Evolutionary conservation across 352 stramenopile genomes (phyloP), one percentile per base, ranked within the genome.

Genomic region (Phytophthora citrophthora): DNA sequence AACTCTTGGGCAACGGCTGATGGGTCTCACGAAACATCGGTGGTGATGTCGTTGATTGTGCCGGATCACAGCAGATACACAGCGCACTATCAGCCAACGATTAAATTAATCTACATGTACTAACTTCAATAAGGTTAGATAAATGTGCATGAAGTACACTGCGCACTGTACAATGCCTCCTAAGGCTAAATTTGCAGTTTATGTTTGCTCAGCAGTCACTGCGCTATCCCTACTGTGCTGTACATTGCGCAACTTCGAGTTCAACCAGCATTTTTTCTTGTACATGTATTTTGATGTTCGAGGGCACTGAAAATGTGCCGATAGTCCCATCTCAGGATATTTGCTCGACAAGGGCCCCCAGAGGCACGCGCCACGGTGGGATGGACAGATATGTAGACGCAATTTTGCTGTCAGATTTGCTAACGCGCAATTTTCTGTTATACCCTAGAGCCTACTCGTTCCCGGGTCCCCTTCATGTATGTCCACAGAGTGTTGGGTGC

Each of bases 271-370:
- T 32, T 9, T 32, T 11, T 32, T 32, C 8, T 34, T 34, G 1
- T 34, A 2, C 8, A 13, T 34, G 1, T 34, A 2, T 48, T 48
- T 31, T 48, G 41, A 20, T 48, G 41, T 48, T 48, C 20, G 41
- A 46, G 7, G 2, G 27, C 27, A 32, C 10, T 32, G 27, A 20
- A 32, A 9, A 9, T 32, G 27, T 32, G 27, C 27, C 7, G 27
- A 47, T 20, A 20, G 41, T 48, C 41, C 41, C 41, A 48, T 48
- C 41, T 48, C 41, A 48, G 41, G 41, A 48, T 48, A 13, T 18
- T 24, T 10, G 41, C 15, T 48, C 41, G 41, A 29, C 41, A n/a
- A n/a, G 18, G 27, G 10, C 41, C 41, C 41, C 20, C 11, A 0
- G 10, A 48, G 41, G 41, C 41, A 48, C 41, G 41, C 41, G 41